These are phyloP conservation scores for Myriosclerotinia scirpicola DNA, from an alignment of 2,329 filamentous ascomycete genomes.

Conservation along the genomic window DNA sequence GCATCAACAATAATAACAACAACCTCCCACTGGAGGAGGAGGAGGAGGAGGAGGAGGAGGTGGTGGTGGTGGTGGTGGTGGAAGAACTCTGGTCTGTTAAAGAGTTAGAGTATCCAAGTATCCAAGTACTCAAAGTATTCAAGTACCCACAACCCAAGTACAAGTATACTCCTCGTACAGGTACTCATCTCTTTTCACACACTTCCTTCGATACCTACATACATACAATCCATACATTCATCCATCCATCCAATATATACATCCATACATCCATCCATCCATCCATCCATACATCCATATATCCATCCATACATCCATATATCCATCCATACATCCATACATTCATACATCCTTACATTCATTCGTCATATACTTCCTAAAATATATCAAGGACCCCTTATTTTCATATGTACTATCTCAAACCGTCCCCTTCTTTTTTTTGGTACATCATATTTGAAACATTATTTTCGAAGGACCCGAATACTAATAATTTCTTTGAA, in stretches of 20 bases:
- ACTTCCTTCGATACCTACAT: slow-evolving; percentile 6
- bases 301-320: neutral
- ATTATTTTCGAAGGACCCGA: slow-evolving; percentile 6
- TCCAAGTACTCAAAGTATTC: neutral
- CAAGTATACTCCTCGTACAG: neutral
- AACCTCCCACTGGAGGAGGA: neutral
- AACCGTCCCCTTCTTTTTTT: neutral
- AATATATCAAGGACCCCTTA: neutral
- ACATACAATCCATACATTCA: too few relatives aligned
- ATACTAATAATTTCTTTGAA: slow-evolving; percentile 6
- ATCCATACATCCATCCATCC: neutral
- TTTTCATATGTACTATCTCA: slow-evolving; percentile 1
- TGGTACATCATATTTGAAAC: slow-evolving; percentile 9
- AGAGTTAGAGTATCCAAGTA: too few relatives aligned
- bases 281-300: neutral
- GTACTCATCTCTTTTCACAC: neutral
- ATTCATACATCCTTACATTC: neutral
- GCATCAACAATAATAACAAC: neutral
- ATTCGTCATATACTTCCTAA: neutral
- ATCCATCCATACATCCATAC: neutral
- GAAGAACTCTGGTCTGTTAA: too few relatives aligned
- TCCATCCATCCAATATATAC: neutral
- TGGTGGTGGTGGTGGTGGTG: too few relatives aligned
- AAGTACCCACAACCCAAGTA: neutral
- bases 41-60: too few relatives aligned